Evolutionary conservation across 345 rosid species (phyloP).

Genomic region (Rhizophora apiculata): DNA sequence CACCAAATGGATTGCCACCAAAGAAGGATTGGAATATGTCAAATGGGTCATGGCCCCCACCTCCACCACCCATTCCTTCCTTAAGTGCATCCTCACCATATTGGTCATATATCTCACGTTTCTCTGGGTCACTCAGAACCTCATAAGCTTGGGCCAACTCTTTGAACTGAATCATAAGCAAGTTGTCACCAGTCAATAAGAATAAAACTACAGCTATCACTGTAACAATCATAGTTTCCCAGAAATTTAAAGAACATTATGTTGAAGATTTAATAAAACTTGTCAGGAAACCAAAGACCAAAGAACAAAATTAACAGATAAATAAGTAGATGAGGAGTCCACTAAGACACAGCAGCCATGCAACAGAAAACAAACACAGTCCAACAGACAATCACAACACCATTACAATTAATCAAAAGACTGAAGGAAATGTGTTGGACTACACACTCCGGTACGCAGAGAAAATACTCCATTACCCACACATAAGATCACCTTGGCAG

Average conservation of each 20-base stretch:
- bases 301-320: neutral
- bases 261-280: neutral
- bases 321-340: neutral
- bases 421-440: neutral
- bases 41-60: slow-evolving; percentile 64
- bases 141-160: slow-evolving; percentile 84
- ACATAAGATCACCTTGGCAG: neutral
- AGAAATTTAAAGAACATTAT: neutral
- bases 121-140: slow-evolving; percentile 74
- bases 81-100: slow-evolving; percentile 85
- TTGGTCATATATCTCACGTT: slow-evolving; percentile 73
- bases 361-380: neutral
- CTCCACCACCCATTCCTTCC: slow-evolving; percentile 88
- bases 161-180: slow-evolving; percentile 44
- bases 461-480: neutral
- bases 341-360: neutral
- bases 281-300: neutral
- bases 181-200: slow-evolving; percentile 5
- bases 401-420: neutral
- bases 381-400: neutral
- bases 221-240: too few relatives aligned
- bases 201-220: neutral
- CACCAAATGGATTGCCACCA: slow-evolving; percentile 72
- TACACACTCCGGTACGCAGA: neutral
- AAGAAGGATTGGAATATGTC: slow-evolving; percentile 78